Conservation (phyloP, 306 rosid species). For the Calophaca sinica region DNA sequence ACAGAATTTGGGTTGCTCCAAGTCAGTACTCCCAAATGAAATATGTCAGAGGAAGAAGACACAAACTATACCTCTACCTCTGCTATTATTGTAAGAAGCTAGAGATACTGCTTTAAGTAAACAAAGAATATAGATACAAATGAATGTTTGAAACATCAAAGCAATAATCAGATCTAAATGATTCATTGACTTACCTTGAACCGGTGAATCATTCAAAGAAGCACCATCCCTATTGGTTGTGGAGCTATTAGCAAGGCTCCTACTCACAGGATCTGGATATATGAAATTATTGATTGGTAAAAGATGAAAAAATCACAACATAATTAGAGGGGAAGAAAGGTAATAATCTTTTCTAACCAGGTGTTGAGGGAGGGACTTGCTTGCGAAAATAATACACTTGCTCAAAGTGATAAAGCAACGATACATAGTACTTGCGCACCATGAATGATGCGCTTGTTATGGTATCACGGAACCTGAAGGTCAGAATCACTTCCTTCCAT, state of each 20-base stretch:
- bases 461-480: constrained; percentile 70
- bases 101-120: constrained; percentile 3
- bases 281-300: constrained; percentile 39
- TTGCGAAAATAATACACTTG: constrained; percentile 79
- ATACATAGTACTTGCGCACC: constrained; percentile 72
- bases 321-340: constrained; percentile 7
- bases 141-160: constrained; percentile 36
- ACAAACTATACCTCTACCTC: neutral
- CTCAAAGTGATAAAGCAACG: constrained; percentile 86
- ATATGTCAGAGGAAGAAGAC: neutral
- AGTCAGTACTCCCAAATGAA: too few relatives aligned
- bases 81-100: constrained; percentile 32
- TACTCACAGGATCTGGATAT: constrained; percentile 50
- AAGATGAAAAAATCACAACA: constrained; percentile 17
- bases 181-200: constrained; percentile 49
- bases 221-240: constrained; percentile 48
- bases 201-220: constrained; percentile 49
- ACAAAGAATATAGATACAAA: constrained; percentile 37
- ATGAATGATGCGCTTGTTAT: constrained; percentile 80
- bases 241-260: constrained; percentile 49
- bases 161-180: constrained; percentile 36
- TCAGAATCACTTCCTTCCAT: constrained; percentile 77
- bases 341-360: constrained; percentile 54
- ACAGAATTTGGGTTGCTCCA: too few relatives aligned
- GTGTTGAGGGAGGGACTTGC: constrained; percentile 51